Evolutionary conservation across 768 basidiomycete genomes (phyloP), one percentile per base, ranked within the genome.

Genomic region (Rhodotorula diobovata): DNA sequence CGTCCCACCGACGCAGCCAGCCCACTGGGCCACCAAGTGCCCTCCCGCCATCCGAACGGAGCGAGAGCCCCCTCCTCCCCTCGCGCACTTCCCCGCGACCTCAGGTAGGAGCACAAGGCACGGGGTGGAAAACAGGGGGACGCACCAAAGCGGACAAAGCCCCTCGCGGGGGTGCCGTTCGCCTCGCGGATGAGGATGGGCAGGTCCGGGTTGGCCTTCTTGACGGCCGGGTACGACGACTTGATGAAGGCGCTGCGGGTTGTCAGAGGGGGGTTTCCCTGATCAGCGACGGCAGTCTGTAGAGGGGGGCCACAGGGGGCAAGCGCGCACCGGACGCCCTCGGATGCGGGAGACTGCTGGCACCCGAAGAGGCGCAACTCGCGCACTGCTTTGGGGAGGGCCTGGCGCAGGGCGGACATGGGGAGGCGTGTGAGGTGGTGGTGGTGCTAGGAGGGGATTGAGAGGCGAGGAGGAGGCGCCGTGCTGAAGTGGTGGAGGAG

Each of bases 151-250:
- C 78, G 57, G 0, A 70, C 76, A 50, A 77, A 78, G 14, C 70
- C 78, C 32, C 78, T 20, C 34, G 78, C 76, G 11, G 78, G 78
- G 28, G 77, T 76, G 1, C 78, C 78, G 32, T 51, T 43, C 28
- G 77, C 77, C 58, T 79, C 75, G n/a, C 78, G 71, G 51, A 79
- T 74, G 32, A 79, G 54, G 51, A 79, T 69, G 8, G 77, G 77
- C 34, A 79, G 43, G 46, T 74, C 73, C 12, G 78, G 78, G 73
- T 79, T 79, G 48, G 74, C 71, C 16, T 61, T 45, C 67, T 78
- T 78, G 67, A 78, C 45, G 9, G 66, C 37, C 2, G 76, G 74
- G 69, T 78, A 78, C 0, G 70, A 34, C 4, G 64, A 61, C n/a
- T 66, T 32, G 74, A 78, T 72, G 72, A 78, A 78, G 46, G 76